Percentiles rank a stretch among this genome's conserved stretches.
phyloP scores from a whole-genome alignment of 2,329 filamentous ascomycete species.

The Cadophora sp. region DNA sequence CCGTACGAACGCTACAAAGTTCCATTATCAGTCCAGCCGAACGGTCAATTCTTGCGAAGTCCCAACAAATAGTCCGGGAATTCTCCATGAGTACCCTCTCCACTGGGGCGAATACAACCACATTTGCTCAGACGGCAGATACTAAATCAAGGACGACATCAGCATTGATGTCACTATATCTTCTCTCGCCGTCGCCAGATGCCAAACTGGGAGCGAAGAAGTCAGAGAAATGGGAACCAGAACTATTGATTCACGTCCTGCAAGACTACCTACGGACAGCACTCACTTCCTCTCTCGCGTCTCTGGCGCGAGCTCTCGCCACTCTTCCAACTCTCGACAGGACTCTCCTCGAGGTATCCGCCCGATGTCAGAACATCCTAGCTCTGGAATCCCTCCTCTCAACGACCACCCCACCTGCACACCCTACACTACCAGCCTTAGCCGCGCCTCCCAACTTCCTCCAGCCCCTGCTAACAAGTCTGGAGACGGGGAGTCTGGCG shows the following conservation, averaged over 20 bases:
- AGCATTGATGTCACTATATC: slow-evolving; percentile 77
- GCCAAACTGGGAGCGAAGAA: slow-evolving; percentile 51
- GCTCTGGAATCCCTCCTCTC: slow-evolving; percentile 82
- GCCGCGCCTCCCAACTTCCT: slow-evolving; percentile 60
- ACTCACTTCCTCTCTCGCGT: slow-evolving; percentile 78
- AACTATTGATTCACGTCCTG: slow-evolving; percentile 75
- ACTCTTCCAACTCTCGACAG: slow-evolving; percentile 84
- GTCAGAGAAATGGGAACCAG: slow-evolving; percentile 60
- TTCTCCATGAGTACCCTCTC: slow-evolving; percentile 74
- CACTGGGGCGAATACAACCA: slow-evolving; percentile 54
- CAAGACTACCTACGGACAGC: slow-evolving; percentile 84
- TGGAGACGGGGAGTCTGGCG: slow-evolving; percentile 86
- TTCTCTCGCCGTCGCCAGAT: slow-evolving; percentile 73
- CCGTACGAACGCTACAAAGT: slow-evolving; percentile 73
- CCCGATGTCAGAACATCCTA: slow-evolving; percentile 89
- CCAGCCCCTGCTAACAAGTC: slow-evolving; percentile 72
- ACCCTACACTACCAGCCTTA: slow-evolving; percentile 64
- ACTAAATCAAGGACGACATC: slow-evolving; percentile 75
- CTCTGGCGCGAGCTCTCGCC: slow-evolving; percentile 76
- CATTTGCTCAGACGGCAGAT: slow-evolving; percentile 73
- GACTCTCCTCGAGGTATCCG: slow-evolving; percentile 80
- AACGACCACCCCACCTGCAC: slow-evolving; percentile 67
- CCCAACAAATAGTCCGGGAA: slow-evolving; percentile 81
- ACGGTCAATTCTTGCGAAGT: slow-evolving; percentile 71
- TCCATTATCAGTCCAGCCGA: slow-evolving; percentile 76